Percentiles rank a stretch among this genome's conserved stretches.
These are phyloP conservation scores for Cyclaneusma minus DNA, from an alignment of 2,329 filamentous ascomycete species.

Conservation along the genomic window DNA sequence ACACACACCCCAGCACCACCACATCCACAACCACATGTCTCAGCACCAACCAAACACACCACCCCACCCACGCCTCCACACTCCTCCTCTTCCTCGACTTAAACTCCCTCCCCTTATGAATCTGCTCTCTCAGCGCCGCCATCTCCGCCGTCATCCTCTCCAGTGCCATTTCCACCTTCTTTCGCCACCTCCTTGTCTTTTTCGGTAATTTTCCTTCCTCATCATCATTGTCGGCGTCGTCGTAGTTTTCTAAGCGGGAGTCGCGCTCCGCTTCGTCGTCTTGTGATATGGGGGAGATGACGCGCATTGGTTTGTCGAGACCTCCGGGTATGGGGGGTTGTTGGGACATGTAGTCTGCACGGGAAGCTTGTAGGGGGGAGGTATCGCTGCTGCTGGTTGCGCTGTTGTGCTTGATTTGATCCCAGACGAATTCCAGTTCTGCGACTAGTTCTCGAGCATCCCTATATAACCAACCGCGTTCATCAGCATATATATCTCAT, in stretches of 20 bases:
- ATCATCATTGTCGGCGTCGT: constrained; percentile 22
- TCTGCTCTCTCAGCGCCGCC: constrained; percentile 80
- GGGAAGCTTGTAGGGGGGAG: constrained; percentile 31
- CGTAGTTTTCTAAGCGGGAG: constrained; percentile 24
- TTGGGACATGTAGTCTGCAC: constrained; percentile 13
- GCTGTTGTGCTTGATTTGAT: constrained; percentile 83
- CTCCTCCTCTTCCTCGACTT: constrained; percentile 48
- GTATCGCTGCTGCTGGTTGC: constrained; percentile 46
- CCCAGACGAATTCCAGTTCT: constrained; percentile 98
- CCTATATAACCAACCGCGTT: constrained; percentile 20
- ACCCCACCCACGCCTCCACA: constrained; percentile 53
- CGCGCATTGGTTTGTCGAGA: constrained; percentile 43
- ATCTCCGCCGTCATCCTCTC: constrained; percentile 87
- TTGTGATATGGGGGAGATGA: constrained; percentile 77
- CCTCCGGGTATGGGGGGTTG: constrained; percentile 27
- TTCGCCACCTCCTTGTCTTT: constrained; percentile 52
- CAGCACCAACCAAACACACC: constrained; percentile 50
- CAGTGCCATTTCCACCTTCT: constrained; percentile 69
- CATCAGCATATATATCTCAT: no score
- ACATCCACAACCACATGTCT: constrained; percentile 65
- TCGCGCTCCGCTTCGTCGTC: constrained; percentile 52
- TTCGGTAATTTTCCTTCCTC: constrained; percentile 23
- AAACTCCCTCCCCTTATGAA: constrained; percentile 62
- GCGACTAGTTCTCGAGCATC: constrained; percentile 78
- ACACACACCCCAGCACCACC: constrained; percentile 44